Base-by-base conservation (phyloP, 2,329 filamentous ascomycete genomes). In the Lachnellula willkommii region DNA sequence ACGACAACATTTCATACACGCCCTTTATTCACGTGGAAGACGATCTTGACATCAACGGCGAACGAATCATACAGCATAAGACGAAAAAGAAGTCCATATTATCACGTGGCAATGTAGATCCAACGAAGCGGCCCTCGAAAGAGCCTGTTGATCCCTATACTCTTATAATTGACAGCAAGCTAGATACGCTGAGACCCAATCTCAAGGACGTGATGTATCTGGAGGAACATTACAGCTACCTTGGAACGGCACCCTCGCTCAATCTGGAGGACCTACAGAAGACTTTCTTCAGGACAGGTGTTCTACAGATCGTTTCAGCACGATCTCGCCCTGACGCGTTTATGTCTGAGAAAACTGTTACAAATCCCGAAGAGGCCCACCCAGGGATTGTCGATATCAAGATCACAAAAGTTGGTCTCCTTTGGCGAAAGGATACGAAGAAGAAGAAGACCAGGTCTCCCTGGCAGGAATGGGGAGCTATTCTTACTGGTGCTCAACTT, bases 391-490 rank as follows among this genome's bases (percentile, higher is more conserved):
- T 99, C 11, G 93, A 97, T 71, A 95, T 99, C 69, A 96, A 96
- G 65, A 88, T 97, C 47, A 96, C 93, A 46, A 99, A 97, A 71
- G 92, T 99, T 50, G 94, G 94, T 4, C 76, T 96, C 1, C 71
- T 99, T 35, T 99, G 94, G 94, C 85, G 94, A 46, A 99, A 99
- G 70, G 91, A 96, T 61, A 76, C 81, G 1, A 96, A 95, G 74
- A 96, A 93, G 74, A 93, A 94, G 74, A 95, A 95, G 72, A 88
- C 91, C 0, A 83, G 93, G 45, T 96, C 93, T 11, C 93, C 94
- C 1, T 99, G 94, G 94, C 93, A 96, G 69, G 94, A 99, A 78
- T 99, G 94, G 94, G 94, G 94, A 52, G 94, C 91, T 24, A 88
- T 99, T 56, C 79, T 99, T 32, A 99, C 94, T 0, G 90, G 93